Evolutionary conservation across 352 stramenopile genomes (phyloP), one percentile per base, ranked within the genome.

Genomic region (Globisporangium heterothallicum): DNA sequence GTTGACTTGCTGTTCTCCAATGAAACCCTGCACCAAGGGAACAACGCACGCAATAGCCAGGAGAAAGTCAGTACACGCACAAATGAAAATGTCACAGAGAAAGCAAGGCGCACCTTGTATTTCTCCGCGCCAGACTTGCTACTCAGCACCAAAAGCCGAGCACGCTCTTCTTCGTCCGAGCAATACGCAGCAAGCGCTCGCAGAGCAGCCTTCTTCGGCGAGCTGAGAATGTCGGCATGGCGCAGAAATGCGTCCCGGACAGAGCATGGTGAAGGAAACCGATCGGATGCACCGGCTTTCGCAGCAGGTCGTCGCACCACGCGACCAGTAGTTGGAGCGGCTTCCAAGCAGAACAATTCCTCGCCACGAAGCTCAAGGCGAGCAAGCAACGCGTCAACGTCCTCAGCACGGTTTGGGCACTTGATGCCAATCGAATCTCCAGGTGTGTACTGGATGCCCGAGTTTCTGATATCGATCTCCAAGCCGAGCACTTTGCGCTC

Each of bases 1-100:
- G 18, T 83, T 94, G 13, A 96, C 62, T 32, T 86, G 74, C 62
- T 98, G 92, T 29, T 90, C 75, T 16, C 84, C 67, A 18, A 98
- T 68, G 58, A 95, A 96, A 16, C 42, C 58, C 54, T 92, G 40
- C 41, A 74, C n/a, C n/a, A n/a, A n/a, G n/a, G n/a, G n/a, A n/a
- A n/a, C n/a, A n/a, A 72, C 34, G 71, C 22, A 45, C 18, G 34
- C 8, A 55, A 12, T 35, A 42, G 30, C n/a, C 22, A 22, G 21
- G 7, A 34, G 18, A 22, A 4, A 44, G 6, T 25, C 3, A 25
- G 19, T 25, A 10, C 26, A 24, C 25, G 8, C 8, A 34, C 13
- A 27, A 41, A 25, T 5, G 42, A 14, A 44, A 14, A 45, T 41
- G 6, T 16, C 21, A 35, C 10, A 14, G 7, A 24, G 22, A 38